Percentiles rank a stretch among this genome's conserved stretches.
phyloP scores from a whole-genome alignment of 345 rosid genomes.

The Heritiera fomes region DNA sequence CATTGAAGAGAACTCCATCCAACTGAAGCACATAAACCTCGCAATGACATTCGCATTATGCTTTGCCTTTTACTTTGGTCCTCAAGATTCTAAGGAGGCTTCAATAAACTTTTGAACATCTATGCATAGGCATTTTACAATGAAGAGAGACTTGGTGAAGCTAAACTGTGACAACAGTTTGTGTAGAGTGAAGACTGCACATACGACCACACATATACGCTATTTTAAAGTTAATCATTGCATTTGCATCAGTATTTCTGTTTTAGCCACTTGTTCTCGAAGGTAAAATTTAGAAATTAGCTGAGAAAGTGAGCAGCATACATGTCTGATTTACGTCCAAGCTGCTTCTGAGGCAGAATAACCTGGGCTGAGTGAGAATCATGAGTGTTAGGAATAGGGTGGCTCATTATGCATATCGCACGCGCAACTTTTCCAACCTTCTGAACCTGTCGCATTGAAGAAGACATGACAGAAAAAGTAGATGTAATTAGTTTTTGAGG shows the following conservation, averaged over 20 bases:
- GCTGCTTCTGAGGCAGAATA: conserved; percentile 94
- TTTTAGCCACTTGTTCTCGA: neutral
- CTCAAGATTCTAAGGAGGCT: neutral
- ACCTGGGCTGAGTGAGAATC: conserved; percentile 90
- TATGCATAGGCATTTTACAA: neutral
- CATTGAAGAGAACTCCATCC: neutral
- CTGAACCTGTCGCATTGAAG: conserved; percentile 56
- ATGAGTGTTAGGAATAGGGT: conserved; percentile 80
- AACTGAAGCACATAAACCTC: neutral
- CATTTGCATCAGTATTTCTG: conserved; percentile 1
- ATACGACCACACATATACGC: neutral
- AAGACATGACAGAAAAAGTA: neutral
- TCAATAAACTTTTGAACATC: neutral
- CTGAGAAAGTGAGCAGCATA: conserved; percentile 29
- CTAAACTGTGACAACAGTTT: neutral
- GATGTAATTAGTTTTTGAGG: neutral
- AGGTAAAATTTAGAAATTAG: neutral
- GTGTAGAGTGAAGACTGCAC: neutral
- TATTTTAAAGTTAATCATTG: neutral
- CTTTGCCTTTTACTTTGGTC: conserved; percentile 3
- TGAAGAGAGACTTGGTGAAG: neutral
- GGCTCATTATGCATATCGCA: conserved; percentile 96
- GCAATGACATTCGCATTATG: neutral
- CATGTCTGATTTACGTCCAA: conserved; percentile 93
- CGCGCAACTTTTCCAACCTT: conserved; percentile 90